Evolutionary conservation across 305 asterid species (phyloP), one percentile per base, ranked within the genome.

Genomic region (Rubia occidens): DNA sequence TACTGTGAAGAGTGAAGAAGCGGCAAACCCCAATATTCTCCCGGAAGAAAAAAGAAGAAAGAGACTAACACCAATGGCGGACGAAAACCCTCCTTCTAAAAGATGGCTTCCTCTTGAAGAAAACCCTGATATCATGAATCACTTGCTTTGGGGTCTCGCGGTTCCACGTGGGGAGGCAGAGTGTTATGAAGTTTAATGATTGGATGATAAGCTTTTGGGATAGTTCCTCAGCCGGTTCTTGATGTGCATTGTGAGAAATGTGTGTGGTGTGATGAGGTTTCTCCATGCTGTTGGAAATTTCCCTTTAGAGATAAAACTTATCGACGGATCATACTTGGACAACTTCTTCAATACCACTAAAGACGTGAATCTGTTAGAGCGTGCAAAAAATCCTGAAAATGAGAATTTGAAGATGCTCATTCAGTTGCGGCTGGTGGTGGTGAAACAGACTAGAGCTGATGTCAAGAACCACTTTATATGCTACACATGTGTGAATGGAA

Each of bases 91-190:
- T 68, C 66, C 87, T 60, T 78, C 89, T 56, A 93, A 93, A 86
- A 83, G 86, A 85, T 93, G 98, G 98, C 96, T 93, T 82, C 98
- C 98, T 76, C 96, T 93, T 53, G 98, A 93, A 85, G 97, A 97
- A 62, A 93, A 90, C 76, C 98, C 97, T 4, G 98, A 93, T 71
- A 85, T 90, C 64, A 93, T 88, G 96, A 93, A 93, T 80, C 98
- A 93, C 97, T 94, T 90, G 79, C 75, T 94, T 4, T 88, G 95
- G 95, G 97, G 97, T 18, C 96, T 90, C 71, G 98, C 97, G 64
- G 92, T 90, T 45, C 76, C 81, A 40, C 80, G 84, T 18, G 83
- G 77, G 1, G 90, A 86, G 86, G 96, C 85, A 8, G 96, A 89
- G 87, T 94, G 97, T 85, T 81, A 59, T 73, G 96, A 94, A 83